These are phyloP conservation scores for Ampelocalamus luodianensis DNA, from an alignment of 176 grass and related monocot genomes.

Conservation along the genomic window DNA sequence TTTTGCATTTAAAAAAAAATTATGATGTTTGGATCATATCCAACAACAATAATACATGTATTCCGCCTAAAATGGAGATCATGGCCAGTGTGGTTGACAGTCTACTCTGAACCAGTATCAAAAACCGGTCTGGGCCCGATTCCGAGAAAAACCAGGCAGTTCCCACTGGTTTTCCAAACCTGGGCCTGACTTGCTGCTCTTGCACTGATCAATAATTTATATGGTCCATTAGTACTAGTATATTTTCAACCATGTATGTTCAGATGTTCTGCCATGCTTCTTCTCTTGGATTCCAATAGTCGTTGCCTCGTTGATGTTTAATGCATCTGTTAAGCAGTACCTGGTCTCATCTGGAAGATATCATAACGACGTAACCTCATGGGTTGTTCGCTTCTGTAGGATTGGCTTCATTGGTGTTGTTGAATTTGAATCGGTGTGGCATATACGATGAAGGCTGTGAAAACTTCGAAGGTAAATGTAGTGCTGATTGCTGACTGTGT, in stretches of 20 bases:
- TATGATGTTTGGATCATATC: background rate
- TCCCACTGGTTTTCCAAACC: constrained; percentile 14
- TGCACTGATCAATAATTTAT: background rate
- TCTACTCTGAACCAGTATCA: background rate
- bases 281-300: background rate
- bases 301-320: background rate
- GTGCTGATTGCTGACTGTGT: background rate
- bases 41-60: background rate
- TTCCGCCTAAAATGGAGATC: background rate
- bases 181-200: background rate
- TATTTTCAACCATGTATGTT: background rate
- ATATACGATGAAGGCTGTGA: constrained; percentile 83
- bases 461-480: constrained; percentile 66
- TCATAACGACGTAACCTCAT: constrained; percentile 5
- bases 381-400: constrained; percentile 49
- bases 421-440: constrained; percentile 85
- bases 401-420: constrained; percentile 60
- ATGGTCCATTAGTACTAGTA: background rate
- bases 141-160: background rate
- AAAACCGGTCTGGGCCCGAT: background rate
- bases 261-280: background rate
- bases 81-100: background rate
- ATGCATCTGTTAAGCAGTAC: background rate
- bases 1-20: background rate
- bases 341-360: constrained; percentile 1